Evolutionary conservation across 306 rosid genomes (phyloP).

Genomic region (Prunus mira): DNA sequence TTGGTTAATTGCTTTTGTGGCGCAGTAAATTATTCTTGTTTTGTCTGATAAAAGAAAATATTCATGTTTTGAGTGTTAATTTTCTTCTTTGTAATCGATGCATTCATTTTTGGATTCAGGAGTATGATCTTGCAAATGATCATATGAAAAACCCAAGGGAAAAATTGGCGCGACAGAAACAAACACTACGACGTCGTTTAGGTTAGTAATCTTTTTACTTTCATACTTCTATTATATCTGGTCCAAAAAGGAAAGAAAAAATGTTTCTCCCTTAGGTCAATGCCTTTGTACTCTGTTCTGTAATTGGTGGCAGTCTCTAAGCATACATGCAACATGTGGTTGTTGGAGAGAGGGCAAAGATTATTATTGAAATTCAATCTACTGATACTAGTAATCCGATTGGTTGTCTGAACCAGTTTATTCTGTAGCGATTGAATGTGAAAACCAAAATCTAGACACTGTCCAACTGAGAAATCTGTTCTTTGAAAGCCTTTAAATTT

Average conservation of each 20-base stretch:
- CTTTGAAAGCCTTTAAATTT: background rate
- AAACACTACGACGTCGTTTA: slow-evolving; percentile 83
- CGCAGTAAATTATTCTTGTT: background rate
- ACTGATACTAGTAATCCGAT: background rate
- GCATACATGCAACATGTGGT: background rate
- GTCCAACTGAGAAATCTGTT: background rate
- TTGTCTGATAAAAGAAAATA: background rate
- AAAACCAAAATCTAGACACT: background rate
- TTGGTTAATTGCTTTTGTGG: background rate
- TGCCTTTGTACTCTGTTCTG: background rate
- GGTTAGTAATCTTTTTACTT: slow-evolving; percentile 39
- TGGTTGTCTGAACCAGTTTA: background rate
- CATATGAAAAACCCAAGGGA: slow-evolving; percentile 74
- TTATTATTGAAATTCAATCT: background rate
- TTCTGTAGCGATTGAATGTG: background rate
- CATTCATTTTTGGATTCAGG: slow-evolving; percentile 51
- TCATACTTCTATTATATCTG: background rate
- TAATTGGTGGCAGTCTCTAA: background rate
- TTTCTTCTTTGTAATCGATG: background rate
- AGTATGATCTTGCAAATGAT: slow-evolving; percentile 75
- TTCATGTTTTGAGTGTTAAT: background rate
- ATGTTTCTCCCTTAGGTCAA: background rate
- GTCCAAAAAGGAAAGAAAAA: background rate
- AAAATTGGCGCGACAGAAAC: slow-evolving; percentile 91
- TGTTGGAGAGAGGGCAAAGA: background rate